Percentiles rank a stretch among this genome's conserved stretches.
Conservation (phyloP, 1,139 yeast genomes). For the Suhomyces bribrorum region DNA sequence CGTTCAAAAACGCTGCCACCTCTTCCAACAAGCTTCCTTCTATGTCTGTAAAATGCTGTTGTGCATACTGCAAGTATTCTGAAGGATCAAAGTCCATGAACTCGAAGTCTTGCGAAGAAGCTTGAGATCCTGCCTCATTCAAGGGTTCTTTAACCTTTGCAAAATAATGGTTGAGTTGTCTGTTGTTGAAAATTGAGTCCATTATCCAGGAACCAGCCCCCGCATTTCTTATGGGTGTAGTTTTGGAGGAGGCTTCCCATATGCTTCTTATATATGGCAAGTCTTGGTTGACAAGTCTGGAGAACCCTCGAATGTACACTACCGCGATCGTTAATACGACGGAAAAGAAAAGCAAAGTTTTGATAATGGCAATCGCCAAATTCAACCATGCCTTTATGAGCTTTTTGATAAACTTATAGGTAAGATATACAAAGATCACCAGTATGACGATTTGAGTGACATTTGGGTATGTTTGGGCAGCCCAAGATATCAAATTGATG, state of each 20-base stretch:
- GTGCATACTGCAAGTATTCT: conserved; percentile 22
- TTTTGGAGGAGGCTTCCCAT: conserved; percentile 1
- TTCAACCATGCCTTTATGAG: conserved; percentile 30
- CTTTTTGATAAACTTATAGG: conserved; percentile 23
- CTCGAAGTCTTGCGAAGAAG: not conserved
- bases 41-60: conserved; percentile 19
- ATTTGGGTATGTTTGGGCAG: conserved; percentile 28
- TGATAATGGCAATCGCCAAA: conserved; percentile 24
- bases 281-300: conserved; percentile 15
- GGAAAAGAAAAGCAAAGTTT: conserved; percentile 18
- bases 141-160: conserved; percentile 7
- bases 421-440: conserved; percentile 24
- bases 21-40: conserved; percentile 11
- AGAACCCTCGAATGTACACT: conserved; percentile 21
- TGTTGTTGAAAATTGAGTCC: conserved; percentile 3
- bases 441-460: conserved; percentile 22
- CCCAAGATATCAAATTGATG: conserved; percentile 17
- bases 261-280: conserved; percentile 10
- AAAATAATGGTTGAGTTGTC: conserved; percentile 5
- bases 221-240: too few species aligned
- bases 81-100: conserved; percentile 5
- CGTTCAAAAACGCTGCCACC: not conserved
- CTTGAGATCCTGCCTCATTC: not conserved
- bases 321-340: conserved; percentile 13
- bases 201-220: conserved; percentile 1